Evolutionary conservation across 2,329 filamentous ascomycete genomes (phyloP), one percentile per base, ranked within the genome.

Genomic region (Ophiostoma ips): DNA sequence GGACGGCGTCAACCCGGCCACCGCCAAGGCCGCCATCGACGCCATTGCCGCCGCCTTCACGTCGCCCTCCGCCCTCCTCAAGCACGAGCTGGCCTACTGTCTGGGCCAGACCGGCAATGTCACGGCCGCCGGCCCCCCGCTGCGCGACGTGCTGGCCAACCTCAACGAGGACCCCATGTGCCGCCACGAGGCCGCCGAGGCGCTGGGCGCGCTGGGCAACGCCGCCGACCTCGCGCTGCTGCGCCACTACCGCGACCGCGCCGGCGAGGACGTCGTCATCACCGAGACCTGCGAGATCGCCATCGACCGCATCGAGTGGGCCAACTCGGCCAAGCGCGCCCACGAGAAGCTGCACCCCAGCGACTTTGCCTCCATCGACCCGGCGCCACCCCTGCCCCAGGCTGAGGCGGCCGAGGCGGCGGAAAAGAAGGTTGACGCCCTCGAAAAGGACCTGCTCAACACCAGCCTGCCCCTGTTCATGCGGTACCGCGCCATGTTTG

Each of bases 401-500:
- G 72, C 76, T 37, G 18, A 33, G n/a, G 45, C 44, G n/a, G 68
- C 74, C n/a, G 15, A 28, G 36, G 16, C 21, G n/a, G 40, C 44
- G n/a, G 68, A 74, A 15, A 11, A 34, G 36, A 18, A 18, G 13
- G 38, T 48, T 7, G 72, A 82, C 33, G 79, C 85, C 50, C 75
- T 98, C 33, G 83, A 85, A 61, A 75, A 77, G 61, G 79, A 77
- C 21, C 73, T 98, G 49, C 80, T 96, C 66, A 83, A 96, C 65
- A 82, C 83, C 6, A 76, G 71, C 5, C 70, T 82, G 46, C 86
- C 88, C 21, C 77, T 98, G 12, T 98, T 98, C 72, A 72, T 87
- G 63, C 82, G 92, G 63, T 98, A 98, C 69, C 81, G 92, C 61
- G 90, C 92, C 64, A 98, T 98, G 92, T 98, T 98, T 63, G 86